Conservation (phyloP, 2,329 filamentous ascomycete species). For the Fusarium dlaminii region DNA sequence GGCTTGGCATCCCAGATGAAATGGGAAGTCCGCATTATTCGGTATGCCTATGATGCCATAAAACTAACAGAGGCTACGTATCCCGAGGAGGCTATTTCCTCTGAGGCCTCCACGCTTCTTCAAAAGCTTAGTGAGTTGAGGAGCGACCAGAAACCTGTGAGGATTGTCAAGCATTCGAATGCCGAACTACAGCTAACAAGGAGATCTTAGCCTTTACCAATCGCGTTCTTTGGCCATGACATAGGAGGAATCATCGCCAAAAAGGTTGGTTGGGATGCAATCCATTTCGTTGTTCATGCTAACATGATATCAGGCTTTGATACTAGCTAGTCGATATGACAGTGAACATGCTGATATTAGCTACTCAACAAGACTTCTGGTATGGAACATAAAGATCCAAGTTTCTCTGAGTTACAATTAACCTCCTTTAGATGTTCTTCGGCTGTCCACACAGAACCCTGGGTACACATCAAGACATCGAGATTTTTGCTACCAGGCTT, state of each 20-base stretch:
- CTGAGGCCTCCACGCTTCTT: not conserved
- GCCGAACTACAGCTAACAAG: not conserved
- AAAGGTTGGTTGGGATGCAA: not conserved
- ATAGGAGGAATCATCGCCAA: constrained; percentile 3
- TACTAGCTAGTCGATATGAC: not conserved
- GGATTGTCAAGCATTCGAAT: not conserved
- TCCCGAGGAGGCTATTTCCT: not conserved
- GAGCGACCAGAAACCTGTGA: not conserved
- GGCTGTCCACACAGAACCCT: constrained; percentile 3
- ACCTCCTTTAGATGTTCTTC: not conserved
- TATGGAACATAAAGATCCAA: not conserved
- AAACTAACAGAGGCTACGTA: not conserved
- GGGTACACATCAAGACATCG: not conserved
- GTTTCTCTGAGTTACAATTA: fast-evolving
- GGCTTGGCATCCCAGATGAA: not conserved
- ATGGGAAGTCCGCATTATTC: not conserved
- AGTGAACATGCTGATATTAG: not conserved
- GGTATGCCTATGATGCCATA: not conserved
- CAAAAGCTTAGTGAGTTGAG: not conserved
- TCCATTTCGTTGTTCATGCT: not conserved
- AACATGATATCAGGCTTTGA: not conserved
- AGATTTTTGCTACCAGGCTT: not conserved
- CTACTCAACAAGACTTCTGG: not conserved
- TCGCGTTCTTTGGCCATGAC: not conserved
- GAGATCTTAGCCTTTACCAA: not conserved